Percentiles rank a stretch among this genome's conserved stretches.
Conservation (phyloP, 345 rosid genomes). For the Gossypium mustelinum region DNA sequence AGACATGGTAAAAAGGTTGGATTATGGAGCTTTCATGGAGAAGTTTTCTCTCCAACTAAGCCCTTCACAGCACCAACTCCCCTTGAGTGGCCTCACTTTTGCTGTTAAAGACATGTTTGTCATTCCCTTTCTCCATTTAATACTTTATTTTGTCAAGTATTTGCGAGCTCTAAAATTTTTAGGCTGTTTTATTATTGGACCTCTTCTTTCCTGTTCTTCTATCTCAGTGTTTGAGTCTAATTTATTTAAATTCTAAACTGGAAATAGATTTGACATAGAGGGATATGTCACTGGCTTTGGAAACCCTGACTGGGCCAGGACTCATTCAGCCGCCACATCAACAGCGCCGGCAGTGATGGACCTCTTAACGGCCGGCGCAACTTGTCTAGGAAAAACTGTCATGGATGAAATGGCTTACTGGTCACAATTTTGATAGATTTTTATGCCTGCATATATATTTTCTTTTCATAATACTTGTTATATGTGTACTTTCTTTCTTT, state of each 20-base stretch:
- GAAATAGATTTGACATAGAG: conserved; percentile 68
- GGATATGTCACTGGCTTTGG: conserved; percentile 87
- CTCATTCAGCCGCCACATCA: conserved; percentile 63
- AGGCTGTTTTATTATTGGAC: background rate
- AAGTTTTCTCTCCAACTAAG: conserved; percentile 49
- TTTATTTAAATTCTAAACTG: conserved; percentile 6
- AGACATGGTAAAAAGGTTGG: conserved; percentile 45
- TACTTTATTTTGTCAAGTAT: background rate
- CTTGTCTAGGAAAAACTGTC: conserved; percentile 60
- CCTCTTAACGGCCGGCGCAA: conserved; percentile 65
- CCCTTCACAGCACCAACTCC: conserved; percentile 43
- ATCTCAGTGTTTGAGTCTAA: background rate
- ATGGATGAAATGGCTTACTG: conserved; percentile 98
- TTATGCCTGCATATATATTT: background rate
- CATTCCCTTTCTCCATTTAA: background rate
- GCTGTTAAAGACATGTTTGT: conserved; percentile 89
- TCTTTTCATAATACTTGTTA: background rate
- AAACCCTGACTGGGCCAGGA: conserved; percentile 87
- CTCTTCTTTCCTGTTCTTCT: background rate
- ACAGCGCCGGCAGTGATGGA: conserved; percentile 69
- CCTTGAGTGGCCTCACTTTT: conserved; percentile 64
- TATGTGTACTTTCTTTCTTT: background rate
- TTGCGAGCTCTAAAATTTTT: too few relatives aligned
- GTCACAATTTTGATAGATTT: conserved; percentile 26
- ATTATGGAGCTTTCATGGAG: conserved; percentile 81